Base-by-base conservation (phyloP, 768 basidiomycete species). In the Mycena vitilis region DNA sequence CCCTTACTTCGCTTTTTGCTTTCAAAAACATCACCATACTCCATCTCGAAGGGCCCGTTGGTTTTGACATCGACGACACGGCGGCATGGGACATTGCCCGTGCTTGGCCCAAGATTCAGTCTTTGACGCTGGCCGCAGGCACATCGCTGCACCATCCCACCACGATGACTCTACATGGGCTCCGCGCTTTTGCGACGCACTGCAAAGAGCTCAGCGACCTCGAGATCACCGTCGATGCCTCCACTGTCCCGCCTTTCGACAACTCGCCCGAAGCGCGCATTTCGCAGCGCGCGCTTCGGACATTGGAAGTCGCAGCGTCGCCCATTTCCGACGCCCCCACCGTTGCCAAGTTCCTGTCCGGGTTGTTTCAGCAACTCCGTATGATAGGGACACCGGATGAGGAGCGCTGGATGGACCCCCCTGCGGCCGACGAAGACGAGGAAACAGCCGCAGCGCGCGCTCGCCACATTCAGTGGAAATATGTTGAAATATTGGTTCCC, bases 21-120 rank as follows among this genome's bases (percentile, higher is more conserved):
- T 62, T 62, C 30, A 5, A 12, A 5, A 62, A 62, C 20, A 51
- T 62, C 61, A 54, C 42, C 2, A 42, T 44, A 11, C 9, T 62
- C 7, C 23, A 10, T 6, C 61, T 62, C 25, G 11, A 11, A 15
- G 18, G 38, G 2, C 40, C 51, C 6, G 13, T 36, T 10, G 61
- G 52, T 11, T 53, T 62, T 42, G 61, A 53, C 61, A 42, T 53
- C 25, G 61, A 62, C 40, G 51, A 62, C 23, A 10, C 53, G 45
- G 42, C 16, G 16, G 57, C 57, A 45, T 45, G 16, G 36, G 47
- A 60, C 25, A 51, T 49, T 6, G 34, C 49, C 34, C 36, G 47
- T 48, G 59, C 59, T 10, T 60, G 59, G 59, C 59, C 37, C 6
- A 22, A 13, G 11, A 15, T 60, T 12, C n/a, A 9, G 18, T 20